Base-by-base conservation (phyloP, 176 grass and related monocot genomes). In the Cenchrus americanus region DNA sequence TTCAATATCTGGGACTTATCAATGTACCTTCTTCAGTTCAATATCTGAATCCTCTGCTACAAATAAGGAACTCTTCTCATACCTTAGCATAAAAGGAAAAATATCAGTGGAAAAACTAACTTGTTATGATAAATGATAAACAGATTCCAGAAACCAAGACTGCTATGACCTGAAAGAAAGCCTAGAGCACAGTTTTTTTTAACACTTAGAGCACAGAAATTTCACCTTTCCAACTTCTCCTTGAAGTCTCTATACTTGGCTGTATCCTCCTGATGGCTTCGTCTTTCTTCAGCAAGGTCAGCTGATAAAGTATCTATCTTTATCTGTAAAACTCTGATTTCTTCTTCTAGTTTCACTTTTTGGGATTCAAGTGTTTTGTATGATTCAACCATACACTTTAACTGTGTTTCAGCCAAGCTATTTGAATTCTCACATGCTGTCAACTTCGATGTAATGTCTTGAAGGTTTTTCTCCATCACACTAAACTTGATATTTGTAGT, bases 351-450 rank as follows among this genome's bases (percentile, higher is more conserved):
- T 84, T 96, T 87, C 76, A 71, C 14, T 78, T 91, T 92, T 40
- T 79, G 90, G 80, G 89, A 89, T 87, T 99, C 97, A 64, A 99
- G 86, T 41, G 84, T 64, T n/a, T 96, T 96, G 84, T 99, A 99
- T 6, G 93, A 96, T 87, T 94, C 93, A 63, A 86, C 86, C 93
- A 99, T 99, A 83, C 97, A 99, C 57, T 88, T 99, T 84, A 99
- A 77, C 47, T 99, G 97, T 69, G 97, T 99, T 55, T 96, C 93
- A 86, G 85, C 83, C 57, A 99, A 91, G 82, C 91, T 95, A 83
- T 96, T 96, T 89, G 89, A 88, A 78, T 92, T 99, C 87, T 97
- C 81, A 86, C 94, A 90, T 59, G 78, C 87, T 66, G 75, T 76
- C 82, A 97, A 92, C 82, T 89, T 92, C 62, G 89, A 92, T 71